Evolutionary conservation across 148 eudicot species (phyloP).

Genomic region (Vaccinium darrowii): DNA sequence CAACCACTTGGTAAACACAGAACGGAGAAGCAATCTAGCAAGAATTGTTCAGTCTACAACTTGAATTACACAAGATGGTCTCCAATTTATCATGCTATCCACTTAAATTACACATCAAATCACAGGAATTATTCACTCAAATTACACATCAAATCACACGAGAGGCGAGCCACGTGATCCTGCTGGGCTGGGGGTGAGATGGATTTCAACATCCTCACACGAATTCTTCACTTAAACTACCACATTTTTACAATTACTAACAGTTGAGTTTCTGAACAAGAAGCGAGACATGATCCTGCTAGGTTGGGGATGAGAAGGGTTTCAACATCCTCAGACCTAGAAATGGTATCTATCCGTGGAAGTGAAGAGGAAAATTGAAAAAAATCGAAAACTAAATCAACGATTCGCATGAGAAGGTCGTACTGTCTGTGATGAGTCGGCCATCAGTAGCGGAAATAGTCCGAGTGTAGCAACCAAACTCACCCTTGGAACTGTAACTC

Average conservation of each 20-base stretch:
- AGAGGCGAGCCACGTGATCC: background rate
- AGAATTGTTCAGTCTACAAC: no score
- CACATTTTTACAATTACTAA: background rate
- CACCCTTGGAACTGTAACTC: constrained; percentile 32
- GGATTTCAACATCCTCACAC: background rate
- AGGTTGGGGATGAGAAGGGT: background rate
- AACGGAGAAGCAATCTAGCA: background rate
- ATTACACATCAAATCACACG: background rate
- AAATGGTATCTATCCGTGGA: background rate
- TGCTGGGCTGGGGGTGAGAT: background rate
- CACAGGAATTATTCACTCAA: background rate
- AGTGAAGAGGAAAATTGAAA: background rate
- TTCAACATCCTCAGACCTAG: background rate
- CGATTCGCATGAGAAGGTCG: constrained; percentile 25
- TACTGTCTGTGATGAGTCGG: constrained; percentile 30
- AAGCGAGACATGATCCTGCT: background rate
- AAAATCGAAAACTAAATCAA: constrained; percentile 4
- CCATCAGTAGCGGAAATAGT: constrained; percentile 47
- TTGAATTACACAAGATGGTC: background rate
- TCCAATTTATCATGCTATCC: background rate
- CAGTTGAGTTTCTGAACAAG: background rate
- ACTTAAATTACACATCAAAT: background rate
- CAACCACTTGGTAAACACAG: background rate
- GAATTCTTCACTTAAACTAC: background rate
- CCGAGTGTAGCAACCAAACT: constrained; percentile 48